Evolutionary conservation across 495 filamentous ascomycete genomes (phyloP), one percentile per base, ranked within the genome.

Genomic region (Trichoderma erinaceum): DNA sequence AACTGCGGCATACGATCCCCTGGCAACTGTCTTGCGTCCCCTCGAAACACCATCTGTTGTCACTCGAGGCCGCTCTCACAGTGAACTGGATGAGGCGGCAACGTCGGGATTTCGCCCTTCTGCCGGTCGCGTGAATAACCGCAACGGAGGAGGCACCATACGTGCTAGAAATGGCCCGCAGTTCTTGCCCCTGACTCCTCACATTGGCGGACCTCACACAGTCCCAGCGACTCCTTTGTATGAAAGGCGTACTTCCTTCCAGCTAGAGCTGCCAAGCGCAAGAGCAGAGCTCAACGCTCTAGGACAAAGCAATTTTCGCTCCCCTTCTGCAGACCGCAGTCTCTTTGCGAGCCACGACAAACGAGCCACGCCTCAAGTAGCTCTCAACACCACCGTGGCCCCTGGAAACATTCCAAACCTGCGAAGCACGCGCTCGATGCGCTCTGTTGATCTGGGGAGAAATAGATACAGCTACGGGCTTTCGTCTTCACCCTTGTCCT

Each of bases 291-390:
- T 27, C 27, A 16, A 25, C 25, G 27, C 56, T 18, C 27, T 61
- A 3, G n/a, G 56, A 35, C 23, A 8, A 29, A 25, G 29, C 8
- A 21, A 27, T 4, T 73, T 75, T 38, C 75, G 83, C 68, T 78
- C 86, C 12, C 80, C 80, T 18, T 87, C 87, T 1, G 82, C 85
- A 16, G 88, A 91, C 66, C 74, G 85, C 25, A 81, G 79, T 2
- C 72, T 86, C 32, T 78, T 87, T 61, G 83, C 82, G 18, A 82
- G 77, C 68, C 75, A 73, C 63, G 86, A 91, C 68, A 86, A 85
- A 70, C 87, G 85, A 71, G 85, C 87, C 25, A 88, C 87, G 68
- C 83, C 90, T 16, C 87, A 81, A 70, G 78, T 89, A 23, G 84
- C 86, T 25, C 70, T 90, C 56, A 90, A 83, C 69, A 85, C 81